phyloP scores from a whole-genome alignment of 2,329 filamentous ascomycete genomes.

The Chrysosporium queenslandicum region DNA sequence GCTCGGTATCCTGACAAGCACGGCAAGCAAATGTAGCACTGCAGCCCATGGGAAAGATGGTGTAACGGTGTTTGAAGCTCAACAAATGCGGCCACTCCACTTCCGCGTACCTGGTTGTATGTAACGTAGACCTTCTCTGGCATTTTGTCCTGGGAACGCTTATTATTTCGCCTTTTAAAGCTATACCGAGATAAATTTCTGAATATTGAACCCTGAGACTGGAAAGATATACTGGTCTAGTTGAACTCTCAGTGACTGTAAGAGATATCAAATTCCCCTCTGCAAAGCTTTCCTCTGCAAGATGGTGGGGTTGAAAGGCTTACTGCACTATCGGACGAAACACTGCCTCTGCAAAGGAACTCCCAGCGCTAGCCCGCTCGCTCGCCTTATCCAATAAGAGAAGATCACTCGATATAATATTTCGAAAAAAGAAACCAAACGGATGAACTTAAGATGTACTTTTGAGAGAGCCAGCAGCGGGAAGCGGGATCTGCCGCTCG shows the following conservation, averaged over 20 bases:
- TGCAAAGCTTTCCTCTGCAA: not conserved
- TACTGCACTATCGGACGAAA: not conserved
- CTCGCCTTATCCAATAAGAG: not conserved
- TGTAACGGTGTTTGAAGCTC: not conserved
- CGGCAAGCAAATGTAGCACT: not conserved
- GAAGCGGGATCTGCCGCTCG: not conserved
- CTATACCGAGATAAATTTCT: not conserved
- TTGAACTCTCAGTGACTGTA: not conserved
- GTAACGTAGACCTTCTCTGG: slow-evolving; percentile 80
- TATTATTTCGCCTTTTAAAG: not conserved
- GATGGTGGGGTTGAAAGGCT: not conserved
- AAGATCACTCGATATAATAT: not conserved
- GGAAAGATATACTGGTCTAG: not conserved
- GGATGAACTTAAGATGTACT: not conserved
- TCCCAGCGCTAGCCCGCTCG: not conserved
- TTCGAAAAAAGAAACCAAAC: not conserved
- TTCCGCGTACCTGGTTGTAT: slow-evolving; percentile 70
- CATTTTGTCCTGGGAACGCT: slow-evolving; percentile 46
- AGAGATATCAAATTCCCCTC: not conserved
- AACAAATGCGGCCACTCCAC: not conserved
- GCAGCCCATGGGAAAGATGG: not conserved
- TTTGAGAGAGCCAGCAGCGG: not conserved
- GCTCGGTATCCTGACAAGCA: not conserved
- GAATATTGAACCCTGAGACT: not conserved
- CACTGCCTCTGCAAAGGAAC: not conserved